These are phyloP conservation scores for Rhodotorula glutinis DNA, from an alignment of 1,284 basidiomycete genomes.

Conservation along the genomic window DNA sequence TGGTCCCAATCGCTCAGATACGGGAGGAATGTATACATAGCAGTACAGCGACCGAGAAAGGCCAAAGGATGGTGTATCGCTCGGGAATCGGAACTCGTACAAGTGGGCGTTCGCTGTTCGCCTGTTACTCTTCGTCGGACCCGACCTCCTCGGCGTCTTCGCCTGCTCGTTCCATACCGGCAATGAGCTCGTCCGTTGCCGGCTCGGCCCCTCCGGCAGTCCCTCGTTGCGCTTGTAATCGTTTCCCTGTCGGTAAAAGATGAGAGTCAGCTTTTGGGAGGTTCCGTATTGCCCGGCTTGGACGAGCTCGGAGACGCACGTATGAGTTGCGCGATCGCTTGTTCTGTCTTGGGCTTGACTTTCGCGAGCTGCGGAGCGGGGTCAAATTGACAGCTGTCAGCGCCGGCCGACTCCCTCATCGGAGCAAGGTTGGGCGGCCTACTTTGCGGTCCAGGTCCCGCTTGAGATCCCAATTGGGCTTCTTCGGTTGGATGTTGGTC, in stretches of 20 bases:
- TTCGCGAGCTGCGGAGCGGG: slow-evolving; percentile 61
- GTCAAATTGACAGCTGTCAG: too few species aligned
- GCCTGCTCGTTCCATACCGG: slow-evolving; percentile 28
- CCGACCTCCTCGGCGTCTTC: slow-evolving; percentile 12
- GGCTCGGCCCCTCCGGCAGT: slow-evolving; percentile 5
- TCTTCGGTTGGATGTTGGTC: slow-evolving; percentile 93
- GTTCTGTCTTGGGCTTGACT: slow-evolving; percentile 84
- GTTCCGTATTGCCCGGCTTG: too few species aligned
- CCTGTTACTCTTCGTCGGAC: slow-evolving; percentile 20
- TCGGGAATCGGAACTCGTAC: not conserved
- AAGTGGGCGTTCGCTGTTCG: not conserved
- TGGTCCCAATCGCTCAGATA: too few species aligned
- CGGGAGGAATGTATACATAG: not conserved
- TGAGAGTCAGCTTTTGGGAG: not conserved
- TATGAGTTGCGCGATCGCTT: slow-evolving; percentile 86
- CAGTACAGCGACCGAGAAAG: not conserved
- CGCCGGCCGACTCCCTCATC: too few species aligned
- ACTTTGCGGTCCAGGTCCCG: slow-evolving; percentile 78
- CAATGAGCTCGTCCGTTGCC: slow-evolving; percentile 26
- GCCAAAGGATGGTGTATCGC: too few species aligned
- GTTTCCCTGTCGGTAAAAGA: slow-evolving; percentile 20
- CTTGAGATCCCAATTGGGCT: slow-evolving; percentile 95
- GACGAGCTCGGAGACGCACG: too few species aligned
- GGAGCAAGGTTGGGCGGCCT: not conserved
- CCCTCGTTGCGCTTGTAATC: slow-evolving; percentile 34